phyloP scores from a whole-genome alignment of 192 early-diverging fungal genomes.

The Coemansia biformis region DNA sequence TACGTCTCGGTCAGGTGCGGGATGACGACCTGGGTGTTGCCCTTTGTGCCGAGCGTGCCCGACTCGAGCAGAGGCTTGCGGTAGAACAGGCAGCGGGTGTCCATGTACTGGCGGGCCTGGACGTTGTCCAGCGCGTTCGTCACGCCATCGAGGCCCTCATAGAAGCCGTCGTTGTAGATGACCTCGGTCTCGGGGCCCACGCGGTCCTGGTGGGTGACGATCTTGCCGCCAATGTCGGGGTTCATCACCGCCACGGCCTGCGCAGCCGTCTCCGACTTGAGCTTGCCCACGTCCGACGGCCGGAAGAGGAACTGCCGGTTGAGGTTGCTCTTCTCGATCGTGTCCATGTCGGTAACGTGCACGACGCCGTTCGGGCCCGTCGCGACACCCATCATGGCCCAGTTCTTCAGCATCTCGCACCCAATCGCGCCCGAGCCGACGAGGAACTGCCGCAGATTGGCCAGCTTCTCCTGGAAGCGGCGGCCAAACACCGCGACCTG shows the following conservation, averaged over 20 bases:
- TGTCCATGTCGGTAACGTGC: constrained; percentile 98
- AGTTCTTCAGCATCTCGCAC: constrained; percentile 99
- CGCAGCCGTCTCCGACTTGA: constrained; percentile 90
- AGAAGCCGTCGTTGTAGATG: constrained; percentile 90
- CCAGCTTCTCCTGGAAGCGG: constrained; percentile 82
- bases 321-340: constrained; percentile 98
- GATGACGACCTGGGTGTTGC: constrained; percentile 97
- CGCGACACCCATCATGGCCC: constrained; percentile 91
- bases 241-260: constrained; percentile 90
- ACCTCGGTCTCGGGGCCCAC: constrained; percentile 93
- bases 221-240: constrained; percentile 65
- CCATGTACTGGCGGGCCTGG: constrained; percentile 95
- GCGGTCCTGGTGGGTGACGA: constrained; percentile 80
- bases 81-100: constrained; percentile 94
- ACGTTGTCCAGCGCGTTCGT: constrained; percentile 99
- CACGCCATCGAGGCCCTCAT: constrained; percentile 79
- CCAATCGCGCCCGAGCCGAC: constrained; percentile 99
- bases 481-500: constrained; percentile 94
- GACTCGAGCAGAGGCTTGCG: constrained; percentile 94
- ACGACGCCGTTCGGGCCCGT: constrained; percentile 77
- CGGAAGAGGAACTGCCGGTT: constrained; percentile 99
- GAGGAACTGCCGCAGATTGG: constrained; percentile 86
- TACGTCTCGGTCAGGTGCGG: constrained; percentile 97
- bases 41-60: constrained; percentile 98
- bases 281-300: constrained; percentile 73